Conservation (phyloP, 176 grass and related monocot genomes). For the Thinopyrum elongatum region DNA sequence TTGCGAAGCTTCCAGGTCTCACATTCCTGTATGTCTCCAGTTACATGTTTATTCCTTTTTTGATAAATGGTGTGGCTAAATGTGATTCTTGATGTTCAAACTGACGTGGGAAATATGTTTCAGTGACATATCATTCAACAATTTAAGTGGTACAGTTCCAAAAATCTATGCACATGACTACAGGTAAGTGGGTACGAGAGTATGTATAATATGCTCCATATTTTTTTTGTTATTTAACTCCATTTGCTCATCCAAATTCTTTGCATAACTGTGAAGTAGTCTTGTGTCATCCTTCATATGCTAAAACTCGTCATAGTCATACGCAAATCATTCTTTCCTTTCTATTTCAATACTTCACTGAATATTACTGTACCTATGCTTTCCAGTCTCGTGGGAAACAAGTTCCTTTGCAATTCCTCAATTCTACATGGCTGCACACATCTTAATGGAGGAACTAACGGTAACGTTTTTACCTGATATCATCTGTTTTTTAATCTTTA, state of each 20-base stretch:
- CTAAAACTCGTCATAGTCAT: background rate
- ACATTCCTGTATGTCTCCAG: conserved; percentile 87
- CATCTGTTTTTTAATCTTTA: background rate
- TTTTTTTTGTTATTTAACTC: conserved; percentile 12
- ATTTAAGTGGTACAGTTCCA: conserved; percentile 74
- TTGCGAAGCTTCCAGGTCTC: conserved; percentile 89
- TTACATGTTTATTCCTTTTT: conserved; percentile 23
- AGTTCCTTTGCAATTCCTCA: conserved; percentile 86
- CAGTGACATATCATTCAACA: conserved; percentile 97
- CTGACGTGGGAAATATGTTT: conserved; percentile 41
- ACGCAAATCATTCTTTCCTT: background rate
- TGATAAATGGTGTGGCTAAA: background rate
- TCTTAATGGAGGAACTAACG: conserved; percentile 50
- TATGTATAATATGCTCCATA: conserved; percentile 4
- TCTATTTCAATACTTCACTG: background rate
- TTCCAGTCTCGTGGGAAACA: conserved; percentile 81
- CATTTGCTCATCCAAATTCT: conserved; percentile 12
- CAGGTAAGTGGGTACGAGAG: conserved; percentile 43
- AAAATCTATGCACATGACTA: conserved; percentile 94
- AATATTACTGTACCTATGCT: conserved; percentile 20
- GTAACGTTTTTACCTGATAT: conserved; percentile 43
- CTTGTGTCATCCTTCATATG: background rate
- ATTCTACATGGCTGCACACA: conserved; percentile 69
- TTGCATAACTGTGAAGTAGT: background rate
- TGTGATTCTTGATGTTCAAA: conserved; percentile 21